Base-by-base conservation (phyloP, 2,329 filamentous ascomycete genomes). In the Alternaria brassicae region DNA sequence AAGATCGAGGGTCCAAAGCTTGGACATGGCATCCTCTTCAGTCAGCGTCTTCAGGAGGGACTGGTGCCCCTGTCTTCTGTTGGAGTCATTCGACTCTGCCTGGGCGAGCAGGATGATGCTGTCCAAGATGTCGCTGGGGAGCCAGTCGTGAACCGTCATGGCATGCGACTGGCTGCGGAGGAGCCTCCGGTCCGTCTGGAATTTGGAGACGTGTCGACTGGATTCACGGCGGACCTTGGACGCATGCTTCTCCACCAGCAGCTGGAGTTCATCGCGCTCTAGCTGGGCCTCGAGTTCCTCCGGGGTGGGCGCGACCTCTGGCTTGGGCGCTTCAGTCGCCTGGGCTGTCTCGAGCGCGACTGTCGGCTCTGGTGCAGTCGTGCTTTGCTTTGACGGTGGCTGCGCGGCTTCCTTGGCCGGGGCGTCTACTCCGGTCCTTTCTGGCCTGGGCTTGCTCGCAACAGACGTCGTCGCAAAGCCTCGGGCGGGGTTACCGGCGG, bases 391-490 rank as follows among this genome's bases (percentile, higher is more conserved):
- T 41, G 66, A 55, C 27, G 63, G 37, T 13, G 57, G 23, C 12
- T 56, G 51, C 27, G 41, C 57, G 19, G 28, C 54, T 42, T 59
- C 58, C 25, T 56, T 61, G n/a, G 25, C 27, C n/a, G 60, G 58
- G 40, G 48, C 54, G 41, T 77, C 76, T 32, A 41, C 59, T 6
- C 45, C 40, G 28, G 54, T 32, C 56, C 71, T 73, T 23, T 75
- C 73, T 8, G 36, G 67, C 72, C 94, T 92, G 44, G 86, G 83
- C 75, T 91, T 96, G 23, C 92, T 96, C 41, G 93, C 92, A 60
- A 96, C 86, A 1, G 94, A 98, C 12, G 92, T 96, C 5, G 95
- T 99, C 65, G 94, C 92, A 80, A 97, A 96, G 17, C 93, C 95
- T 77, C 95, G 86, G 37, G 93, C 92, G 60, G 93, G 92, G 78